These are phyloP conservation scores for Crithidia fasciculata DNA, from an alignment of 208 protist species.

Conservation along the genomic window DNA sequence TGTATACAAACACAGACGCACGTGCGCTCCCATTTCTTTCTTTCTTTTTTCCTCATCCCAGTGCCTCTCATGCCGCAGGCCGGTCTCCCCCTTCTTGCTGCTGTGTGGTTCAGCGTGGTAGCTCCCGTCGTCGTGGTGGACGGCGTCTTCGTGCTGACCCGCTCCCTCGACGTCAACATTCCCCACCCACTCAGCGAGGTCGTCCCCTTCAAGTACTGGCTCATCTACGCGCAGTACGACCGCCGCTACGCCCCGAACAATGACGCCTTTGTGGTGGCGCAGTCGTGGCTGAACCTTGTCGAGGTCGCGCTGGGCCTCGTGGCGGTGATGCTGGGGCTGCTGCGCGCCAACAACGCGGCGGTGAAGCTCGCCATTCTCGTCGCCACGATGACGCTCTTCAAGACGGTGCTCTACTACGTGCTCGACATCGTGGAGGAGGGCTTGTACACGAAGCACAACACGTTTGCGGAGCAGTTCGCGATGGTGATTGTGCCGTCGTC, in stretches of 20 bases:
- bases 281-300: slow-evolving; percentile 80
- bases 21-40: not conserved
- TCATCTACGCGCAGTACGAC: slow-evolving; percentile 76
- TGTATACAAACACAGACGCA: not conserved
- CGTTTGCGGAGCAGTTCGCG: slow-evolving; percentile 41
- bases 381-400: slow-evolving; percentile 80
- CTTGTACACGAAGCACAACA: slow-evolving; percentile 77
- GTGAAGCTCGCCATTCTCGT: slow-evolving; percentile 59
- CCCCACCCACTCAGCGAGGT: slow-evolving; percentile 58
- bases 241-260: slow-evolving; percentile 78
- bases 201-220: slow-evolving; percentile 68
- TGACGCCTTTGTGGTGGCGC: slow-evolving; percentile 85
- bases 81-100: slow-evolving; percentile 53
- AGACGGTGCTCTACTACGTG: slow-evolving; percentile 77
- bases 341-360: slow-evolving; percentile 17
- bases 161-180: slow-evolving; percentile 17
- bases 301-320: slow-evolving; percentile 66
- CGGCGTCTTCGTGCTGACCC: slow-evolving; percentile 71
- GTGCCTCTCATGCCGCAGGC: slow-evolving; percentile 33
- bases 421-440: slow-evolving; percentile 69
- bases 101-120: slow-evolving; percentile 64
- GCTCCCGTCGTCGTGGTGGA: slow-evolving; percentile 71
- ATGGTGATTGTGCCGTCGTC: slow-evolving; percentile 65
- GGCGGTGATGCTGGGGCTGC: slow-evolving; percentile 37
- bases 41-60: not conserved